Base-by-base conservation (phyloP, 305 asterid species). In the Andrographis paniculata region DNA sequence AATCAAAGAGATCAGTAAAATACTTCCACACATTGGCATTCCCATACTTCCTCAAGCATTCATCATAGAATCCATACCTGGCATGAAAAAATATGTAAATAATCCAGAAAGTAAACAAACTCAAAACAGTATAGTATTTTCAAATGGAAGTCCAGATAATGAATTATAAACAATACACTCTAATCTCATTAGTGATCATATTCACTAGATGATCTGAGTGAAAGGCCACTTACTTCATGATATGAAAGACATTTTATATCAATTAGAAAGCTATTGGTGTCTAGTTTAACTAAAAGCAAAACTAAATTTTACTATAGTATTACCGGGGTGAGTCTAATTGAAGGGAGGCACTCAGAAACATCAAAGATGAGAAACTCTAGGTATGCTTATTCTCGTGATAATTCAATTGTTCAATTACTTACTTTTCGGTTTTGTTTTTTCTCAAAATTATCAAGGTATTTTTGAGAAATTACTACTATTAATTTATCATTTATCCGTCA, bases 31-130 rank as follows among this genome's bases (percentile, higher is more conserved):
- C 95, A 43, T 82, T 88, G 61, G 97, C 97, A 70, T 88, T 88
- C 53, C 95, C 97, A 57, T 88, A 88, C 75, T 88, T 88, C 89
- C 95, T 79, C 80, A 88, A 75, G 82, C 95, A n/a, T n/a, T n/a
- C n/a, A n/a, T n/a, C n/a, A n/a, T n/a, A n/a, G n/a, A n/a, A n/a
- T 43, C 97, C 95, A 45, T 88, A 88, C 72, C 95, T 88, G 83
- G 52, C 14, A 55, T 37, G 45, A 31, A 55, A 21, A 60, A 35
- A 45, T 35, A 31, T 47, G 50, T 67, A 59, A 64, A 52, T 40
- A 48, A 74, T 53, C 47, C 40, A n/a, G 47, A 35, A 45, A 17
- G 45, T 45, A 45, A 28, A n/a, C n/a, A 42, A 35, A 46, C 47
- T 42, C 17, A 36, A 37, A 42, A 41, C 20, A 28, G 45, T 14